Base-by-base conservation (phyloP, 345 rosid genomes). In the Rubroshorea leprosula region DNA sequence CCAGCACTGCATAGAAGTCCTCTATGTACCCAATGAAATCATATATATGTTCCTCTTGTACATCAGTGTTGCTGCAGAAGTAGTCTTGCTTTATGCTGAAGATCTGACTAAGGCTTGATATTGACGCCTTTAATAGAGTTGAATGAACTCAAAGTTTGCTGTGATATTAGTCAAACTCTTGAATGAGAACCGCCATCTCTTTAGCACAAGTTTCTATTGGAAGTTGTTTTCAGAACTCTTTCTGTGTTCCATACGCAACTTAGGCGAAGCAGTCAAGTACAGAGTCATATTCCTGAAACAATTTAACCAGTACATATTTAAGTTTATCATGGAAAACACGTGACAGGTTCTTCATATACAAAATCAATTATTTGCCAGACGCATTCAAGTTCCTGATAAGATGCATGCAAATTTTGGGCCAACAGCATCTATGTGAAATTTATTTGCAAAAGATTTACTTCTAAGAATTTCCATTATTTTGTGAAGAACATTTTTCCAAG, bases 211-310 rank as follows among this genome's bases (percentile, higher is more conserved):
- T 35, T 55, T 57, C 68, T n/a, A n/a, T 44, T 19, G 24, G 22
- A 26, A 49, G 1, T 52, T 64, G 5, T 55, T 59, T 60, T 60
- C 64, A 6, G 45, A 38, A 23, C 58, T 58, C 58, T 70, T 69
- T 19, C 38, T 51, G n/a, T 54, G 72, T 52, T 61, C 68, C 96
- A 22, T 83, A 82, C 6, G 67, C 48, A 35, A 93, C 69, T 83
- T 90, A 0, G 49, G 54, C 64, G 83, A 80, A 20, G 99, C 97
- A 24, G 78, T 78, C 61, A 23, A 89, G 94, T 54, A 89, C 80
- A 13, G 68, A 56, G 19, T 80, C 77, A 0, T 38, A 93, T 74
- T 67, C 99, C 98, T 92, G 78, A 51, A 49, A 73, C 12, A 13
- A 43, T 35, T 58, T 69, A 52, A 52, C 17, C 23, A 41, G 50